Evolutionary conservation across 441 rosid genomes (phyloP), one percentile per base, ranked within the genome.

Genomic region (Melastoma candidum): DNA sequence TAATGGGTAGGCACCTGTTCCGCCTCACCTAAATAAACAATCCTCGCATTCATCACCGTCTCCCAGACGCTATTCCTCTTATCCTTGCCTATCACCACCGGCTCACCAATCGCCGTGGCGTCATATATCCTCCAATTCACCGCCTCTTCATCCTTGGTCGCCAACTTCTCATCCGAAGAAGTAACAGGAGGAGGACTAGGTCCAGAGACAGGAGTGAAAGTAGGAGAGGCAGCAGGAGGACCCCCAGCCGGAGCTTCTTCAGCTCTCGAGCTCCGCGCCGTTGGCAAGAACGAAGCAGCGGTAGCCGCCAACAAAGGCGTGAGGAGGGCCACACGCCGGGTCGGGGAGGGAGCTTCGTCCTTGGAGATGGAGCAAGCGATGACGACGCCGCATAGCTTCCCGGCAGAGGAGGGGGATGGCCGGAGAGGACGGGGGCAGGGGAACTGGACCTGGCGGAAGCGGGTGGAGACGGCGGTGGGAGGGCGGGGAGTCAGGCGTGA

Each of bases 71-170:
- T 88, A 17, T 60, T 32, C 41, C 41, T 74, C 89, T 75, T 92
- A 48, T 79, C 96, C 69, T 84, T 92, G 11, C 94, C 92, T 59
- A 79, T 44, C 29, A 94, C 94, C 86, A 81, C 27, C 65, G 90
- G 96, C 77, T 88, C 98, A 46, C 98, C 96, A 0, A 82, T 85
- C 39, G 68, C 87, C 59, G 85, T 81, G 56, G 98, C 92, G 56
- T 92, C 95, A 56, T 92, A 85, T 32, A 84, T 84, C 58, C 97
- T 78, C 57, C 77, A 77, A 14, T 54, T 67, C 46, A 63, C 50
- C 29, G 49, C 56, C 60, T 64, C 79, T 66, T 68, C 75, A 68
- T 66, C 63, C 59, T 60, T 59, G 8, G 8, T 32, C 41, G 41
- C 41, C 41, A 32, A 32, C 59, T 12, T 51, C 44, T 56, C 43